Base-by-base conservation (phyloP, 1,139 yeast genomes). In the Saccharomyces hybrid region DNA sequence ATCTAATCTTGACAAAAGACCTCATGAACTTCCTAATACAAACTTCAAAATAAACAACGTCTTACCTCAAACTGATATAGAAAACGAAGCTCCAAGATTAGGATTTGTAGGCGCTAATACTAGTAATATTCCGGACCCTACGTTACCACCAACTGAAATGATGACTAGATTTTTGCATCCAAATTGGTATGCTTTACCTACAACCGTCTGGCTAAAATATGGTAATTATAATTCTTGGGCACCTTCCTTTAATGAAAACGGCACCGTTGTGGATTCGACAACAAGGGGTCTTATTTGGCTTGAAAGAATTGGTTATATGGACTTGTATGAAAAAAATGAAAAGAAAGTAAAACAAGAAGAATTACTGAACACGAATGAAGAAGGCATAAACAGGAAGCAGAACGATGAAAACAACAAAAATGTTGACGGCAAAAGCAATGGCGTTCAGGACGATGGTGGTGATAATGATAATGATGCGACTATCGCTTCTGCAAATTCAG, bases 131-230 rank as follows among this genome's bases (percentile, higher is more conserved):
- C 86, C 88, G 7, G 79, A 82, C 56, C 88, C 91, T 3, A 79
- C 84, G 1, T 69, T 78, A 30, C 79, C 82, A 5, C 84, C 88
- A 1, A 79, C 88, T 1, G 88, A 85, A 60, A 79, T 89, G 55
- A 75, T 89, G 70, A 78, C 80, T 52, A 82, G 80, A 55, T 87
- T 88, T 66, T 78, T 86, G 62, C 96, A 90, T 69, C 97, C 97
- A 13, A 87, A 86, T 58, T 87, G 95, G 88, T 85, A 85, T 61
- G 83, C 89, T 7, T 74, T 91, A 51, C 88, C 95, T 6, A 79
- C 88, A 5, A 85, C 96, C 0, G 82, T 82, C 52, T 93, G 97
- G 97, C 73, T 91, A 53, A 79, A 79, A 52, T 84, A 84, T 52
- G 83, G 84, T 51, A 78, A 78, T 8, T 81, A 78, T 57, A 78